These are phyloP conservation scores for Hordeum pubiflorum DNA, from an alignment of 202 grass and related monocot species.

Conservation along the genomic window DNA sequence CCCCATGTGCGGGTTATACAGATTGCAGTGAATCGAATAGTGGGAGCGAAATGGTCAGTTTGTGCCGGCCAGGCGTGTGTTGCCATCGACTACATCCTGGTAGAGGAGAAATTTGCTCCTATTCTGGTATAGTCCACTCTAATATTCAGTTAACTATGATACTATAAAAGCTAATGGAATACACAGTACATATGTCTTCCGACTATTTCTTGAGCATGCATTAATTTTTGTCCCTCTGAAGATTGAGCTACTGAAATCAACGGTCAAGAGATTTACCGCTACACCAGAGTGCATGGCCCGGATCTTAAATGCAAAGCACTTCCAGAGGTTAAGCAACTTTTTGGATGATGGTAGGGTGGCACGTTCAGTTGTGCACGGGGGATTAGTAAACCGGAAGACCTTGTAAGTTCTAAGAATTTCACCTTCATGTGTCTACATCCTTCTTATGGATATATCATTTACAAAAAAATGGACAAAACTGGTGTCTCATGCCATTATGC, in stretches of 20 bases:
- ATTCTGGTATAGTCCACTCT: conserved; percentile 42
- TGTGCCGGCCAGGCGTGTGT: conserved; percentile 85
- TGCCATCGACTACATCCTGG: conserved; percentile 70
- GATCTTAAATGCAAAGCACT: conserved; percentile 64
- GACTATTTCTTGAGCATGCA: not conserved
- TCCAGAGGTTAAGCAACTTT: conserved; percentile 47
- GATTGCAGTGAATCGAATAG: conserved; percentile 59
- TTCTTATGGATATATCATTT: not conserved
- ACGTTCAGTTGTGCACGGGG: conserved; percentile 63
- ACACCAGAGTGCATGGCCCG: conserved; percentile 31
- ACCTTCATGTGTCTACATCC: not conserved
- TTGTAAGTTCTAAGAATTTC: conserved; percentile 37
- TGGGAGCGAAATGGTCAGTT: conserved; percentile 62
- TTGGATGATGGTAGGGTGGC: conserved; percentile 48
- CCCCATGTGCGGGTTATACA: not conserved
- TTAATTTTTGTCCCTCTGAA: not conserved
- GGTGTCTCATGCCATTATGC: not conserved
- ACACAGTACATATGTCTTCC: not conserved
- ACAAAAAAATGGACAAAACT: not conserved
- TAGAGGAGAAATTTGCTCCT: conserved; percentile 57
- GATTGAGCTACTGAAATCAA: conserved; percentile 63
- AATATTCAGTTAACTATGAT: not conserved
- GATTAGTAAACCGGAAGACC: conserved; percentile 38
- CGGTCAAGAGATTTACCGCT: conserved; percentile 37
- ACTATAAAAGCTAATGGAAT: not conserved